Base-by-base conservation (phyloP, 257 asterid species). In the Nicotiana noctiflora region DNA sequence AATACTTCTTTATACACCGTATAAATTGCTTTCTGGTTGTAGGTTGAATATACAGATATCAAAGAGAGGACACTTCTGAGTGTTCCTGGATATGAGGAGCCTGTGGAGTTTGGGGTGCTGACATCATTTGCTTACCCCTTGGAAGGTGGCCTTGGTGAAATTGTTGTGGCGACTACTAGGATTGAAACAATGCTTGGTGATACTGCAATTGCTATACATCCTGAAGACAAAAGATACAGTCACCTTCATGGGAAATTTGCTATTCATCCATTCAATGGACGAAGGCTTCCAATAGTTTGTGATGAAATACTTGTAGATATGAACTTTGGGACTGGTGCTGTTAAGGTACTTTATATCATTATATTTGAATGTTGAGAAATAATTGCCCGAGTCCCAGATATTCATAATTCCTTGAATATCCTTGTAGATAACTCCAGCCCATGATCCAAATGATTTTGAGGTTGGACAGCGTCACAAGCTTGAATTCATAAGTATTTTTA, bases 141-240 rank as follows among this genome's bases (percentile, higher is more conserved):
- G 86, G 98, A 94, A 89, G 96, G 86, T 65, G 91, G 87, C 57
- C 84, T 90, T 80, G 98, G 95, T 52, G 99, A 96, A 88, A 88
- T 96, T 87, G 90, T 96, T 77, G 99, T 96, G 86, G 99, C 99
- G 11, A 96, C 99, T 77, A 96, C 99, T 7, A 90, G 98, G 75
- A 89, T 93, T 82, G 99, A 96, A 84, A 94, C 99, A 72, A 92
- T 93, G 99, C 91, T 96, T 64, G 99, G 99, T 61, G 99, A 93
- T 84, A 90, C 99, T 65, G 99, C 99, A 18, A 90, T 96, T 84
- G 98, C 99, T 44, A 85, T 96, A 81, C 99, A 96, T 87, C 98
- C 99, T 8, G 86, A 93, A 79, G 99, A 96, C 84, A 78, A 86
- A 61, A 88, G 96, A 87, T 96, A 96, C 88, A 86, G 81, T 67